Conservation (phyloP, 495 filamentous ascomycete genomes). For the Xylaria nigripes region DNA sequence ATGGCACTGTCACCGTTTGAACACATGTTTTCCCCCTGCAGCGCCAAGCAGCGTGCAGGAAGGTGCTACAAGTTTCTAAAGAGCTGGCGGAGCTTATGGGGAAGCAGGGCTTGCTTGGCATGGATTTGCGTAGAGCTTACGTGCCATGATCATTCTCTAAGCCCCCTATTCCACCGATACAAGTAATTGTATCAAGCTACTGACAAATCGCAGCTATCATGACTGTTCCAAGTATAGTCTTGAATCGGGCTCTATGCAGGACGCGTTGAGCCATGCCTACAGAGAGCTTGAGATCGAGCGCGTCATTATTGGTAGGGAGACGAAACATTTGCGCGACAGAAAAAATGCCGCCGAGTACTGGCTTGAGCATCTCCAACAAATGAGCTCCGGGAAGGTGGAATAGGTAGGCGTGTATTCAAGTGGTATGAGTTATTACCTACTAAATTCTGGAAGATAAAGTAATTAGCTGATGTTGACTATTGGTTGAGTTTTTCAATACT, state of each 20-base stretch:
- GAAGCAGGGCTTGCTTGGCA: slow-evolving; percentile 9
- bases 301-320: not conserved
- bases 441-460: no score
- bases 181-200: no score
- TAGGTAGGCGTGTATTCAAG: no score
- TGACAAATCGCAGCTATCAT: not conserved
- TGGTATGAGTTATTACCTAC: no score
- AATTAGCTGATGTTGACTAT: no score
- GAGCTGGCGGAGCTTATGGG: slow-evolving; percentile 7
- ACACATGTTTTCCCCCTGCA: no score
- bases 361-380: no score
- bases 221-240: not conserved
- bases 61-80: not conserved
- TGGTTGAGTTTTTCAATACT: no score
- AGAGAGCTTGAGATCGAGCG: slow-evolving; percentile 5
- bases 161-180: not conserved
- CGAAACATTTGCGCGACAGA: not conserved
- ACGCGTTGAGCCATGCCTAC: not conserved
- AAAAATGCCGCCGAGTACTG: no score
- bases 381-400: no score
- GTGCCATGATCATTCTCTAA: not conserved
- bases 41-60: not conserved
- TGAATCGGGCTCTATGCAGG: not conserved
- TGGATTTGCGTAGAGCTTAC: slow-evolving; percentile 2
- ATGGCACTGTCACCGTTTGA: no score